Percentiles rank a stretch among this genome's conserved stretches.
Evolutionary conservation across 1,139 yeast species (phyloP).

Genomic region (Candida albicans): DNA sequence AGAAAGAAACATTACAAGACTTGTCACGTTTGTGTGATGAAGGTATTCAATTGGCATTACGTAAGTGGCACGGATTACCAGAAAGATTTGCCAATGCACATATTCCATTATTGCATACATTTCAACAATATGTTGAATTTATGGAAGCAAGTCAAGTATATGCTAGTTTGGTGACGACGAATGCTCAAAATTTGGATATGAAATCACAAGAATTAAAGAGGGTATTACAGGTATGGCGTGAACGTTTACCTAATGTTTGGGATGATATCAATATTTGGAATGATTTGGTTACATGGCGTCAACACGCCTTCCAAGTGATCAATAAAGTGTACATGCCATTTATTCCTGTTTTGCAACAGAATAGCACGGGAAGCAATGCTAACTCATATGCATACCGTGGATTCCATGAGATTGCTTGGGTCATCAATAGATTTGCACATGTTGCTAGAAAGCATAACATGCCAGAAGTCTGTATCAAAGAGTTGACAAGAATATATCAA

Average conservation of each 20-base stretch:
- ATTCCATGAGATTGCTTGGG: constrained; percentile 99
- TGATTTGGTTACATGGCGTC: constrained; percentile 97
- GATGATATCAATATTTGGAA: constrained; percentile 98
- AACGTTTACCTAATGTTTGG: constrained; percentile 93
- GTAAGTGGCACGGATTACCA: constrained; percentile 94
- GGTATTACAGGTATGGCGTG: constrained; percentile 96
- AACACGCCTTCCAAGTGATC: constrained; percentile 96
- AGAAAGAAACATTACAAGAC: constrained; percentile 77
- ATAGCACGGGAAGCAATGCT: constrained; percentile 68
- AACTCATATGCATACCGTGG: constrained; percentile 96
- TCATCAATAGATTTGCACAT: constrained; percentile 95
- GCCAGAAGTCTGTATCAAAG: constrained; percentile 95
- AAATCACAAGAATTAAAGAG: constrained; percentile 93
- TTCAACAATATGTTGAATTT: constrained; percentile 96
- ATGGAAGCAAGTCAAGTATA: constrained; percentile 97
- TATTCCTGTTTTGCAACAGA: constrained; percentile 80
- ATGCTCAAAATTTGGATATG: constrained; percentile 86
- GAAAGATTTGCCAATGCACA: constrained; percentile 80
- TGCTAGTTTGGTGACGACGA: constrained; percentile 83
- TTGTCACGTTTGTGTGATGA: constrained; percentile 88
- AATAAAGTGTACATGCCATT: constrained; percentile 93
- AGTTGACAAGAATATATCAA: constrained; percentile 89
- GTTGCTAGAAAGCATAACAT: constrained; percentile 95
- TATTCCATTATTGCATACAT: constrained; percentile 84
- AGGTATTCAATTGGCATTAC: constrained; percentile 88